These are phyloP conservation scores for Vitis amurensis DNA, from an alignment of 164 flowering plant species.

Conservation along the genomic window DNA sequence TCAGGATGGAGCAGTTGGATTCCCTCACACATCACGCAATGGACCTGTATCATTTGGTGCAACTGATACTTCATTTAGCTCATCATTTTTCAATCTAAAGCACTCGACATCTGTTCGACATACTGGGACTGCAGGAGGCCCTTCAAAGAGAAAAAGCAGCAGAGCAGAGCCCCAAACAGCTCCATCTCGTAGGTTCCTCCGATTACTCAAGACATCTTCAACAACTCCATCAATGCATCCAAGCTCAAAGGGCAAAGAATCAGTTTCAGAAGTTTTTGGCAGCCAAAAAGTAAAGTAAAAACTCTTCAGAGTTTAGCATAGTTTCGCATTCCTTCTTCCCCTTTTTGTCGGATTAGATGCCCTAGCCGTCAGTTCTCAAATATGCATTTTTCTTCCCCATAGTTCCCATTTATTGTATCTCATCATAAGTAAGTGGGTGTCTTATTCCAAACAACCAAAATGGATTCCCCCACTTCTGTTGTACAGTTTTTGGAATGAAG, in stretches of 20 bases:
- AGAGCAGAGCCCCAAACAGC: slow-evolving; percentile 44
- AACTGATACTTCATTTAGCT: slow-evolving; percentile 52
- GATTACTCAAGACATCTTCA: slow-evolving; percentile 49
- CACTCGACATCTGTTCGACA: slow-evolving; percentile 40
- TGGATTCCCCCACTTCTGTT: slow-evolving; percentile 12
- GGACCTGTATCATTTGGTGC: slow-evolving; percentile 57
- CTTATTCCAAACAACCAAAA: background rate
- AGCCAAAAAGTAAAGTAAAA: slow-evolving; percentile 24
- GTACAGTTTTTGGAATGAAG: slow-evolving; percentile 7
- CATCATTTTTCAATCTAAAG: slow-evolving; percentile 48
- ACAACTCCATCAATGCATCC: slow-evolving; percentile 49
- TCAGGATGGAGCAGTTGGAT: slow-evolving; percentile 78
- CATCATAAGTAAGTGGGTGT: no score
- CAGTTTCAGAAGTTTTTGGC: slow-evolving; percentile 49
- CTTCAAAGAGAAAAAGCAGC: slow-evolving; percentile 42
- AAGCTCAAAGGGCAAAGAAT: slow-evolving; percentile 42
- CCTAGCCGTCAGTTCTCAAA: no score
- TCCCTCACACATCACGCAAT: slow-evolving; percentile 50
- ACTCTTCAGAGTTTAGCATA: background rate
- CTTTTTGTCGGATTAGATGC: no score
- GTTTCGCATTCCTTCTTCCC: no score
- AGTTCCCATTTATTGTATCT: no score
- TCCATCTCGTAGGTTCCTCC: slow-evolving; percentile 44
- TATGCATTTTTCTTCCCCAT: no score
- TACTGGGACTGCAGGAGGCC: slow-evolving; percentile 26